Evolutionary conservation across 805 yeast genomes (phyloP).

Genomic region (Blastobotrys chiropterorum): DNA sequence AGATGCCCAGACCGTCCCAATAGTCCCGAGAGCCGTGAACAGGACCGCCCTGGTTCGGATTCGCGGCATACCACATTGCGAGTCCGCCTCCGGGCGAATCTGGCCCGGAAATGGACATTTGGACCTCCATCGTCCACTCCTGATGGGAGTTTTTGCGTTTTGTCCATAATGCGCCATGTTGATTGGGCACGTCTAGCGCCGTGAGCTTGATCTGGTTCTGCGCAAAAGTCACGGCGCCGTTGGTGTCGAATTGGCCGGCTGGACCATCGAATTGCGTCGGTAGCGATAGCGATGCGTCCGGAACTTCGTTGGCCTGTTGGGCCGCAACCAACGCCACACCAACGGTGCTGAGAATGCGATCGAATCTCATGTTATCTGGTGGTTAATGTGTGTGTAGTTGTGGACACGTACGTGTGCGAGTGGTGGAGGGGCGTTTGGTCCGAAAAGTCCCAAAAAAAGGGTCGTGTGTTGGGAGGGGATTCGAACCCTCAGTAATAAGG

Average conservation of each 20-base stretch:
- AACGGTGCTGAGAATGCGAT: background rate
- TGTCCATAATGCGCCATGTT: constrained; percentile 33
- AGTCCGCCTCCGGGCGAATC: constrained; percentile 32
- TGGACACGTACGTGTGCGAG: background rate
- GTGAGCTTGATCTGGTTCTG: constrained; percentile 22
- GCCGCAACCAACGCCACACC: background rate
- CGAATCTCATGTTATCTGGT: background rate
- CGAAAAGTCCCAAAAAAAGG: background rate
- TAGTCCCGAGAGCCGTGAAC: constrained; percentile 32
- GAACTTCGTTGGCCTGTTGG: background rate
- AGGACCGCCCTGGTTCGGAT: constrained; percentile 27
- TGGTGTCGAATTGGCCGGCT: constrained; percentile 7
- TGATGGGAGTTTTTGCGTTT: constrained; percentile 21
- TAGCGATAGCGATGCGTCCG: constrained; percentile 6
- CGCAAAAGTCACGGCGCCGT: constrained; percentile 19
- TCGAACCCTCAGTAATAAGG: too few relatives aligned
- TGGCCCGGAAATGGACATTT: constrained; percentile 28
- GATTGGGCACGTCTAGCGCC: constrained; percentile 19
- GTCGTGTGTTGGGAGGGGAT: too few relatives aligned
- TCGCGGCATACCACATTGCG: constrained; percentile 32
- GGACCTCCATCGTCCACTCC: constrained; percentile 32
- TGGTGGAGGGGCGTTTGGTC: too few relatives aligned
- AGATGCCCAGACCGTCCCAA: constrained; percentile 38
- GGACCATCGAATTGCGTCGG: constrained; percentile 5
- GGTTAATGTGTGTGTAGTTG: background rate